These are phyloP conservation scores for Albizia julibrissin DNA, from an alignment of 306 rosid genomes.

Conservation along the genomic window DNA sequence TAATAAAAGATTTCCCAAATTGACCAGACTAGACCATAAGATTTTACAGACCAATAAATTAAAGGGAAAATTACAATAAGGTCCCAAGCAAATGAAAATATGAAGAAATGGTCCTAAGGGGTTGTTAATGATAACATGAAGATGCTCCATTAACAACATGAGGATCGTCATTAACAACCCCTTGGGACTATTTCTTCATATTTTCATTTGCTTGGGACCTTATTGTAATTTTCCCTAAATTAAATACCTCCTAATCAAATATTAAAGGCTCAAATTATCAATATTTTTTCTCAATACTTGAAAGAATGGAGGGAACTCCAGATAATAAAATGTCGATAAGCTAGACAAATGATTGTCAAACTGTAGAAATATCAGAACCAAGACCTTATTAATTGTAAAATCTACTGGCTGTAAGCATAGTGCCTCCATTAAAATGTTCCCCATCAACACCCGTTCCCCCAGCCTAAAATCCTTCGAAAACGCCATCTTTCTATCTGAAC, in stretches of 20 bases:
- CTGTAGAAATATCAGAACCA: not conserved
- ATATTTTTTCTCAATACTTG: not conserved
- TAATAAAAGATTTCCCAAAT: slow-evolving; percentile 8
- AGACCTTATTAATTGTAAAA: not conserved
- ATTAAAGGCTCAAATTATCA: not conserved
- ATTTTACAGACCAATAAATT: slow-evolving; percentile 22
- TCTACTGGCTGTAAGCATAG: not conserved
- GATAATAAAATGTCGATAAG: not conserved
- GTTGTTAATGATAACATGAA: no score
- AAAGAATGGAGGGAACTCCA: not conserved
- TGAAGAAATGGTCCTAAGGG: no score
- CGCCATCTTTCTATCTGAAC: not conserved
- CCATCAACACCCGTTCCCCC: not conserved
- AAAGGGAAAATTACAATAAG: no score
- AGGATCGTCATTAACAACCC: no score
- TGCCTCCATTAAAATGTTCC: not conserved
- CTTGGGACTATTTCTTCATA: no score
- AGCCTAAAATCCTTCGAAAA: not conserved
- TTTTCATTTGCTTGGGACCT: no score
- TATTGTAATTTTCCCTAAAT: no score
- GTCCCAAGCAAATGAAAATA: no score
- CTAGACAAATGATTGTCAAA: not conserved
- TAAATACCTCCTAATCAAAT: slow-evolving; percentile 1
- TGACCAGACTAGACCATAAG: slow-evolving; percentile 19
- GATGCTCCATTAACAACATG: no score